phyloP scores from a whole-genome alignment of 2,329 filamentous ascomycete genomes.

The Emmonsiellopsis sp. region DNA sequence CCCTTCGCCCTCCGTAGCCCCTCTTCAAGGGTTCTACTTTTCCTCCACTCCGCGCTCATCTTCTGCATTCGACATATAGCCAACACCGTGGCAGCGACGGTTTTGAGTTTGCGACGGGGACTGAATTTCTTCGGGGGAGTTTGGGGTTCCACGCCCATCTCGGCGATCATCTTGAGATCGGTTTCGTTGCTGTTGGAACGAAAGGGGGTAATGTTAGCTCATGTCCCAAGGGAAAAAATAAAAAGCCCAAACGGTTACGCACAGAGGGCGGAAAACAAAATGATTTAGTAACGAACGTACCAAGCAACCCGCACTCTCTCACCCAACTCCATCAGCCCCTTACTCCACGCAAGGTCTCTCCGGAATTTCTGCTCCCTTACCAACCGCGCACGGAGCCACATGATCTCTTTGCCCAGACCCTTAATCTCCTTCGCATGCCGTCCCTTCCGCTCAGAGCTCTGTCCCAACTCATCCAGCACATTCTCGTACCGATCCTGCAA shows the following conservation, averaged over 20 bases:
- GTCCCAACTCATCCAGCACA: constrained; percentile 36
- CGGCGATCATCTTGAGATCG: constrained; percentile 73
- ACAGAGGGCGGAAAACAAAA: not conserved
- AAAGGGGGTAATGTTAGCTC: not conserved
- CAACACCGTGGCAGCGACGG: constrained; percentile 33
- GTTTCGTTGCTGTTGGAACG: constrained; percentile 65
- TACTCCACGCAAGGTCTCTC: constrained; percentile 72
- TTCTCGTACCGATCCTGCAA: constrained; percentile 55
- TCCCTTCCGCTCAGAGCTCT: constrained; percentile 31
- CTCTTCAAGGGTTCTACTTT: constrained; percentile 33
- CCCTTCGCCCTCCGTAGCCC: constrained; percentile 33
- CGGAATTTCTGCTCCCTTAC: constrained; percentile 72
- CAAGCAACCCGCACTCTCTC: constrained; percentile 57
- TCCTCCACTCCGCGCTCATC: constrained; percentile 36
- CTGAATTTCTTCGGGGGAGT: constrained; percentile 19
- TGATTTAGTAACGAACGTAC: constrained; percentile 53
- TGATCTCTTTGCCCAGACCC: constrained; percentile 79
- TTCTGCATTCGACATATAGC: constrained; percentile 37
- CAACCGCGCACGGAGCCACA: constrained; percentile 77
- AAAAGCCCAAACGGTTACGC: not conserved
- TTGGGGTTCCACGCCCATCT: constrained; percentile 59
- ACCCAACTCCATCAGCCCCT: constrained; percentile 77
- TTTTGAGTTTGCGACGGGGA: constrained; percentile 33
- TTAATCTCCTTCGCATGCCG: constrained; percentile 57
- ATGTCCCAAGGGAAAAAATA: not conserved